Evolutionary conservation across 352 stramenopile species (phyloP), one percentile per base, ranked within the genome.

Genomic region (Lagenidium sp.): DNA sequence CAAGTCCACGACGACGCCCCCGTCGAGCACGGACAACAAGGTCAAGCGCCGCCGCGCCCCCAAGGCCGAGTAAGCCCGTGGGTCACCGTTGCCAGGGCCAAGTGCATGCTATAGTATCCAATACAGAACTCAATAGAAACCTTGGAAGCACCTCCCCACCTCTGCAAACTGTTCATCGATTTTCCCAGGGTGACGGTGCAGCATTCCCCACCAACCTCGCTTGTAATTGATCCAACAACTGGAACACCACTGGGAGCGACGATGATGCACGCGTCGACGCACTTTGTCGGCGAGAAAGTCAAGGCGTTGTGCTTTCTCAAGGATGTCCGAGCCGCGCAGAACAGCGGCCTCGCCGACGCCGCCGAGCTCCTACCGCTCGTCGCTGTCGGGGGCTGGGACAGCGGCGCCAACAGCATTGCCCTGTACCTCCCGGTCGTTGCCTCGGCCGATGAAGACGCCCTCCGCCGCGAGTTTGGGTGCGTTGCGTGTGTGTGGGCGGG

Each of bases 21-120:
- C 49, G 34, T 48, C 54, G 22, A n/a, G 35, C 31, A 47, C 42
- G 15, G 41, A 55, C 15, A 51, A 38, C 41, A 82, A 81, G 44
- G 47, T 55, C 34, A 66, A 75, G 50, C 73, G 71, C 39, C 75
- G 75, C 41, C 75, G 71, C 47, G 63, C 75, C 1, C 75, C 75
- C 24, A 83, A 85, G 61, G 71, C 65, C 42, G 71, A 87, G 49
- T 85, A 75, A 39, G n/a, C n/a, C n/a, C n/a, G n/a, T n/a, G n/a
- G n/a, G n/a, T n/a, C n/a, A n/a, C 15, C 10, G 34, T 7, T 22
- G n/a, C 11, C 29, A 35, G 29, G 10, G 15, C 29, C 29, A 15
- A 35, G 10, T 15, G 29, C 29, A 35, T 35, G 10, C 15, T 35
- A 11, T 15, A 35, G 10, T 15, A 11, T 35, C 11, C 29, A 35